phyloP scores from a whole-genome alignment of 768 basidiomycete genomes.

The Hygrophorus russula region DNA sequence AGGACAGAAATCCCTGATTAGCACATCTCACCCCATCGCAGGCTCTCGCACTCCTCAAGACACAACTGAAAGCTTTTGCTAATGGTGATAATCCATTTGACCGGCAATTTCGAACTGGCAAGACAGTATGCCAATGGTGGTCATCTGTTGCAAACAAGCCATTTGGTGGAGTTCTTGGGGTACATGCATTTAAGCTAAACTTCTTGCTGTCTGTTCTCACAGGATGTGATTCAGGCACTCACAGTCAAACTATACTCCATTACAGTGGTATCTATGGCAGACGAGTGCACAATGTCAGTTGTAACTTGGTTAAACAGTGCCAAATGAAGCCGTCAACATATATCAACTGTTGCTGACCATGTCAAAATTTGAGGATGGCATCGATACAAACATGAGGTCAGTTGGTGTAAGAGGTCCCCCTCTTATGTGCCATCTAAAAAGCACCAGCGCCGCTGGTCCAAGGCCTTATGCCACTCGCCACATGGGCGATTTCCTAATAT shows the following conservation, averaged over 20 bases:
- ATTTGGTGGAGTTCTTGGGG: constrained; percentile 20
- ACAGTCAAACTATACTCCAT: constrained; percentile 22
- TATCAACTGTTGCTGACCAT: too few species aligned
- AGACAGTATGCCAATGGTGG: constrained; percentile 11
- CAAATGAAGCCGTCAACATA: too few species aligned
- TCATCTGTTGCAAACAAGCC: constrained; percentile 8
- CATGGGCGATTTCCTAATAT: too few species aligned
- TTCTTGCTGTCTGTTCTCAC: constrained; percentile 1
- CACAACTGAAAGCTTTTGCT: constrained; percentile 10
- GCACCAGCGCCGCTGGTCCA: too few species aligned
- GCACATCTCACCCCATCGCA: constrained; percentile 6
- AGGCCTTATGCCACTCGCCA: too few species aligned
- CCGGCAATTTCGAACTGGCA: neutral
- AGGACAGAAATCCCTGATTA: constrained; percentile 7
- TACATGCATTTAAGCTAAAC: constrained; percentile 9
- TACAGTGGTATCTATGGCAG: constrained; percentile 26
- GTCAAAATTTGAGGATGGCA: too few species aligned
- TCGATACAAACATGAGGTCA: too few species aligned
- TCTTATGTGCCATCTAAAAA: too few species aligned
- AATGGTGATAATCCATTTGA: constrained; percentile 11
- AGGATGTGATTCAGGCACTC: constrained; percentile 19
- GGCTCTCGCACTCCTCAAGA: constrained; percentile 5
- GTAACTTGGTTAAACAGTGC: too few species aligned
- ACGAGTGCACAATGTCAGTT: constrained; percentile 24
- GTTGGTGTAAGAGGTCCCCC: too few species aligned